Evolutionary conservation across 768 basidiomycete species (phyloP), one percentile per base, ranked within the genome.

Genomic region (Cytidiella melzeri): DNA sequence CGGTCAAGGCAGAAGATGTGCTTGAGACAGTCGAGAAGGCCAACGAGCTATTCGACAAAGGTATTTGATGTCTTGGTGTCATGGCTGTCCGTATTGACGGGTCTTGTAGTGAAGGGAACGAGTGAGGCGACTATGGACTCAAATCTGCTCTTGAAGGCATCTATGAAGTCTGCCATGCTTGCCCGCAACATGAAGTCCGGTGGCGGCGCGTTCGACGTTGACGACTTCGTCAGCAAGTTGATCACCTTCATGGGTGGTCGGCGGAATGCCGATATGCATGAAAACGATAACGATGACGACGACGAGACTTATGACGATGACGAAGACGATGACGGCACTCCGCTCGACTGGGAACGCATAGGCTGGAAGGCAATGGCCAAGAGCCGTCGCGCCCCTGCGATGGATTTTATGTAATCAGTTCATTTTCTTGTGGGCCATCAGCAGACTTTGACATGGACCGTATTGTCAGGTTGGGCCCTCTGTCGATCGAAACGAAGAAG

Each of bases 51-150:
- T 89, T 87, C 62, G 63, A 70, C 57, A 81, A 83, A 73, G 83
- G 84, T 80, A 44, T 43, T 62, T 53, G 10, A 12, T 20, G 38
- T 27, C 25, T 43, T 20, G 3, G 2, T 3, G n/a, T 50, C 44
- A 19, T 25, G 53, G n/a, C 54, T 57, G n/a, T 40, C 43, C 5
- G 52, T 47, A 21, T 45, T 47, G 12, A 43, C 19, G 20, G 25
- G 11, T 18, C 28, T 26, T 40, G 34, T 52, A 85, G 88, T 92
- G 48, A 81, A 81, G 62, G 84, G 82, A 18, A 86, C 92, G 0
- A 83, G 87, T 45, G 92, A 96, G 60, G 94, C 95, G 3, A 84
- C 89, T 0, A 76, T 97, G 10, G 96, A 98, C 65, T 92, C 95
- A 0, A 74, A 77, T 37, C 75, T 94, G 20, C 77, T 98, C 23